A percentile compares a stretch with the other conserved stretches of the same genome.
Evolutionary conservation across 179 eudicot genomes (phyloP).

Genomic region (Silene noctiflora): DNA sequence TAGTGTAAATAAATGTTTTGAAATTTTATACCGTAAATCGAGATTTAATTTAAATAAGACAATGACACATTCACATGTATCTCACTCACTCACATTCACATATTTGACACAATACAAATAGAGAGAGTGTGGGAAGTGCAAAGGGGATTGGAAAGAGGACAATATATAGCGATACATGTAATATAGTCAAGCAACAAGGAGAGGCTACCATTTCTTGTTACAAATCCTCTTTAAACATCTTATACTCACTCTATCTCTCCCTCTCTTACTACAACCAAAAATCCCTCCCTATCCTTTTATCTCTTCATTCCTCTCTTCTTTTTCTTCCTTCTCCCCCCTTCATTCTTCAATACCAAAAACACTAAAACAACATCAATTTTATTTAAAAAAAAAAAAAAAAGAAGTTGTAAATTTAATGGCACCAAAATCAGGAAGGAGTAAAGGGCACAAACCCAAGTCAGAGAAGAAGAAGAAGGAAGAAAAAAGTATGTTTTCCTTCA

Average conservation of each 20-base stretch:
- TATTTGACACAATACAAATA: background rate
- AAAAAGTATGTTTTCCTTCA: slow-evolving; percentile 44
- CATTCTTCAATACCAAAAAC: background rate
- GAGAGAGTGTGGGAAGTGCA: slow-evolving; percentile 2
- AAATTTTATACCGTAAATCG: too few relatives aligned
- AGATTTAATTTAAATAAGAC: background rate
- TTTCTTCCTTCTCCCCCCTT: slow-evolving; percentile 3
- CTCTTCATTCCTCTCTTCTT: background rate
- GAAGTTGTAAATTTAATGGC: slow-evolving; percentile 42
- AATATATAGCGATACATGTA: slow-evolving; percentile 17
- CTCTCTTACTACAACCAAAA: slow-evolving; percentile 28
- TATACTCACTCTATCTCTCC: too few relatives aligned
- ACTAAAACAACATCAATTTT: background rate
- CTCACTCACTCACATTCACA: background rate
- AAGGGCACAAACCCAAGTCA: slow-evolving; percentile 50
- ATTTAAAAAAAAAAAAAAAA: background rate
- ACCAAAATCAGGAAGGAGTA: slow-evolving; percentile 66
- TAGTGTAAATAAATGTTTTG: too few relatives aligned
- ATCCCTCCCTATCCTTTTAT: slow-evolving; percentile 51
- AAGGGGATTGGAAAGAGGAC: slow-evolving; percentile 16
- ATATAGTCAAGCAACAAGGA: slow-evolving; percentile 39
- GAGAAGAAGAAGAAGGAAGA: slow-evolving; percentile 87
- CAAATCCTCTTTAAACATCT: slow-evolving; percentile 34
- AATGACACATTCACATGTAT: background rate
- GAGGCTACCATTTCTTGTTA: slow-evolving; percentile 67